These are phyloP conservation scores for Quercus aquifolioides DNA, from an alignment of 306 rosid species.

Conservation along the genomic window DNA sequence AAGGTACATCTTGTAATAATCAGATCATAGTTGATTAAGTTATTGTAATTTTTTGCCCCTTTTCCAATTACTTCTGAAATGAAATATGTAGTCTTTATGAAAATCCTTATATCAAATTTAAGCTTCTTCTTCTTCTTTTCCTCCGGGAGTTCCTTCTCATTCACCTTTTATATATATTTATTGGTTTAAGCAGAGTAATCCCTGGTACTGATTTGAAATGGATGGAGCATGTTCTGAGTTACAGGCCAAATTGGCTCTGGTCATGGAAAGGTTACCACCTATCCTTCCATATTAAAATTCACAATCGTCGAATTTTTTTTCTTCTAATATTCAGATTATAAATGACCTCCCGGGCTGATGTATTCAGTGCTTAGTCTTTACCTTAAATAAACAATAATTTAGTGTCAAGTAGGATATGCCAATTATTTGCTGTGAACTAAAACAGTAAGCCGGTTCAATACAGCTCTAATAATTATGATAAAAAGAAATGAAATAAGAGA, in stretches of 20 bases:
- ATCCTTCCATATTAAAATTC: no score
- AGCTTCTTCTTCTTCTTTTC: background rate
- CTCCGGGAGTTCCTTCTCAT: background rate
- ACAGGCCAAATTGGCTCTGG: background rate
- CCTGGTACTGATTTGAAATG: background rate
- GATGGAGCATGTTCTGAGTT: background rate
- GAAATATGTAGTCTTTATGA: background rate
- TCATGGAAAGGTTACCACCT: background rate
- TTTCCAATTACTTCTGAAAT: background rate
- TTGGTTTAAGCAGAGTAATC: background rate
- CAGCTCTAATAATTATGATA: no score
- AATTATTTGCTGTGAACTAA: no score
- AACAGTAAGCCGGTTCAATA: no score
- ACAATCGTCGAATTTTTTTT: no score
- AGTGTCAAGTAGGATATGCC: no score
- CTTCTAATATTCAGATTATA: no score
- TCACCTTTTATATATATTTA: background rate
- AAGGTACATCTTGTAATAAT: background rate
- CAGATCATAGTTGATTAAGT: background rate
- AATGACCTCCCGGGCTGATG: no score
- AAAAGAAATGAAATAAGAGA: no score
- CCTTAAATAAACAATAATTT: no score
- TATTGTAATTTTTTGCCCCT: background rate
- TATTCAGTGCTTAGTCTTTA: no score
- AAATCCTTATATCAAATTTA: background rate